phyloP scores from a whole-genome alignment of 1,284 basidiomycete species.

The Macrocystidia cucumis region DNA sequence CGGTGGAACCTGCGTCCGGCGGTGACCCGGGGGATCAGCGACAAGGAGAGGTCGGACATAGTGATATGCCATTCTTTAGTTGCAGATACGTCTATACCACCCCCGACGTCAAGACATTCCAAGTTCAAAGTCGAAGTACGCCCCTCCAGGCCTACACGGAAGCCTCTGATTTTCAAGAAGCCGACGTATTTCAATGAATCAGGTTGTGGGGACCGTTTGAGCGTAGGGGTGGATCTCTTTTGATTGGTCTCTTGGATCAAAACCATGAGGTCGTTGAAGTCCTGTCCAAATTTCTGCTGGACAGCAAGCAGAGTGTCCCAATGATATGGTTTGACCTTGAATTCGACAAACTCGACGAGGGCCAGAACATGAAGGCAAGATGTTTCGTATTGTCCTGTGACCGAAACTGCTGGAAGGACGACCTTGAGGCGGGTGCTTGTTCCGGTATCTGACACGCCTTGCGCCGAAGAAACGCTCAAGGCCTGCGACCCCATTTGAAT shows the following conservation, averaged over 20 bases:
- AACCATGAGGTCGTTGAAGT: conserved; percentile 73
- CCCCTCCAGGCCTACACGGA: conserved; percentile 70
- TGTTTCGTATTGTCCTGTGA: conserved; percentile 49
- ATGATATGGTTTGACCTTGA: conserved; percentile 71
- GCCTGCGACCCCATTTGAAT: conserved; percentile 55
- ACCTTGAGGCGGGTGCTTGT: conserved; percentile 47
- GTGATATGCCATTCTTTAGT: conserved; percentile 51
- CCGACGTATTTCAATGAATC: conserved; percentile 31
- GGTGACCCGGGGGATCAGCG: conserved; percentile 53
- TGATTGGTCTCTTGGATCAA: conserved; percentile 53
- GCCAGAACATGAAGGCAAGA: conserved; percentile 44
- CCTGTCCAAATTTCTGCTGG: conserved; percentile 80
- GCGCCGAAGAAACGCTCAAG: conserved; percentile 52
- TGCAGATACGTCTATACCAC: conserved; percentile 40
- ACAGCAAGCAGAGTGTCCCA: conserved; percentile 76
- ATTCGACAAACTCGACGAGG: conserved; percentile 58
- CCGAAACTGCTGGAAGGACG: conserved; percentile 53
- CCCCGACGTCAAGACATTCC: conserved; percentile 67
- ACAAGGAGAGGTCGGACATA: conserved; percentile 66
- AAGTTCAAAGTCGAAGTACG: conserved; percentile 63
- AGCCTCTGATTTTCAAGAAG: conserved; percentile 65
- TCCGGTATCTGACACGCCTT: conserved; percentile 23
- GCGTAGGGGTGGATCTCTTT: conserved; percentile 21
- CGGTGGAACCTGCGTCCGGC: conserved; percentile 38
- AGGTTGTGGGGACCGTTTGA: conserved; percentile 9